Evolutionary conservation across 2,329 filamentous ascomycete species (phyloP).

Genomic region (Bipolaris oryzae): DNA sequence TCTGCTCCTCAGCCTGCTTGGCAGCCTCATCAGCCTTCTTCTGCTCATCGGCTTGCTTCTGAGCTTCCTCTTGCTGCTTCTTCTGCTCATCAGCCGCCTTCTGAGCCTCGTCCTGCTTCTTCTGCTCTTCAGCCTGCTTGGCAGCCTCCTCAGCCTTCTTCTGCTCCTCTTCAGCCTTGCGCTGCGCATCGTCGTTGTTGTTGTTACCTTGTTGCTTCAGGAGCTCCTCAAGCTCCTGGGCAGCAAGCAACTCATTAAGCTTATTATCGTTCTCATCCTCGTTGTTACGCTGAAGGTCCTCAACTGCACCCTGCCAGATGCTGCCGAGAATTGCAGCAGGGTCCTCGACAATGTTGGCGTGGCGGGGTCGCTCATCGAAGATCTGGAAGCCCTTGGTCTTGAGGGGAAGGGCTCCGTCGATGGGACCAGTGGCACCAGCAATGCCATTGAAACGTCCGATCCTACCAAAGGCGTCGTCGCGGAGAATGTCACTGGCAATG

Average conservation of each 20-base stretch:
- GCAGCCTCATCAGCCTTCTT: conserved; percentile 3
- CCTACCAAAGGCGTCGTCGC: conserved; percentile 20
- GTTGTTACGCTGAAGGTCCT: conserved; percentile 33
- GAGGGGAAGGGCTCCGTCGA: conserved; percentile 21
- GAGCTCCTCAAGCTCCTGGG: conserved; percentile 23
- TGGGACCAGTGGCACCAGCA: conserved; percentile 19
- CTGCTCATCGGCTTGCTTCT: conserved; percentile 8
- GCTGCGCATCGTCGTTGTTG: conserved; percentile 8
- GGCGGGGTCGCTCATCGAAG: conserved; percentile 39
- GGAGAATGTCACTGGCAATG: conserved; percentile 36
- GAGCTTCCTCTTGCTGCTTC: conserved; percentile 1
- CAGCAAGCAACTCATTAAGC: conserved; percentile 29
- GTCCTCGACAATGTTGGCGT: conserved; percentile 32
- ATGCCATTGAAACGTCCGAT: conserved; percentile 20
- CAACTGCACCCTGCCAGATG: conserved; percentile 34
- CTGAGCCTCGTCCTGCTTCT: background rate
- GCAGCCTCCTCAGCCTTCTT: background rate
- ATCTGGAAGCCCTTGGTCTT: conserved; percentile 36
- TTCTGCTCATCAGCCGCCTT: background rate
- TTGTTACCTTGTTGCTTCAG: conserved; percentile 5
- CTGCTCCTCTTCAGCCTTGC: conserved; percentile 12
- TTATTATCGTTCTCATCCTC: conserved; percentile 32
- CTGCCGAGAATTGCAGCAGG: conserved; percentile 37
- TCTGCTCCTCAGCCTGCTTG: background rate
- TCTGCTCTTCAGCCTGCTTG: background rate